Percentiles rank a stretch among this genome's conserved stretches.
These are phyloP conservation scores for Hyaloscypha finlandica DNA, from an alignment of 495 filamentous ascomycete species.

Conservation along the genomic window DNA sequence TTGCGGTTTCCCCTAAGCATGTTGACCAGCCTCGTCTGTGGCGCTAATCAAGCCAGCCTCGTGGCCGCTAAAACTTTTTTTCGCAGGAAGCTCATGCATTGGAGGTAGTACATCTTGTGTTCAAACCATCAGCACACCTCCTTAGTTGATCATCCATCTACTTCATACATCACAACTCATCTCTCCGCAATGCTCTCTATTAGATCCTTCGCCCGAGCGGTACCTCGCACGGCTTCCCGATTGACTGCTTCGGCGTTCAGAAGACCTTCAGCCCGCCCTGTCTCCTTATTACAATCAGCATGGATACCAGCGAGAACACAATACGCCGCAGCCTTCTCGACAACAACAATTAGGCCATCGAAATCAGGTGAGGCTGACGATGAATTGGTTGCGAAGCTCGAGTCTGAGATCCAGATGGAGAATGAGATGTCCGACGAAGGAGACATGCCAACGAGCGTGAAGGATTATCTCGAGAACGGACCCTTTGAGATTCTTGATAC, in stretches of 20 bases:
- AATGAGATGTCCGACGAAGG: constrained; percentile 57
- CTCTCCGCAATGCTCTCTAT: constrained; percentile 71
- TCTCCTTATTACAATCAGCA: constrained; percentile 48
- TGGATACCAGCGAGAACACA: constrained; percentile 54
- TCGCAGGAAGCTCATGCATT: not conserved
- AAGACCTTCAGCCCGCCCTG: constrained; percentile 45
- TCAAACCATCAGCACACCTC: not conserved
- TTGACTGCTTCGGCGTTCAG: constrained; percentile 54
- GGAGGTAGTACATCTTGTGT: not conserved
- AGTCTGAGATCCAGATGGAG: constrained; percentile 74
- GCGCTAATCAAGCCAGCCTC: not conserved
- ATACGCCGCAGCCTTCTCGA: constrained; percentile 72
- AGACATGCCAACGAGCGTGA: constrained; percentile 60
- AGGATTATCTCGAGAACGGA: constrained; percentile 72
- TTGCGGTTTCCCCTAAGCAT: not conserved
- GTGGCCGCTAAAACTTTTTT: too few species aligned
- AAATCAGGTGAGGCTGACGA: constrained; percentile 67
- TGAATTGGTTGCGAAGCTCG: constrained; percentile 75
- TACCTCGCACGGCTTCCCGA: constrained; percentile 68
- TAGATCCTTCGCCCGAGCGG: constrained; percentile 67
- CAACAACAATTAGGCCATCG: constrained; percentile 57
- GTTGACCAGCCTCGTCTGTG: not conserved
- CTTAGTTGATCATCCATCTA: not conserved
- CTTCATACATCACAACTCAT: constrained; percentile 11
- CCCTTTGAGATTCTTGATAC: constrained; percentile 74